Conservation (phyloP, 805 yeast genomes). For the Metschnikowia similis region DNA sequence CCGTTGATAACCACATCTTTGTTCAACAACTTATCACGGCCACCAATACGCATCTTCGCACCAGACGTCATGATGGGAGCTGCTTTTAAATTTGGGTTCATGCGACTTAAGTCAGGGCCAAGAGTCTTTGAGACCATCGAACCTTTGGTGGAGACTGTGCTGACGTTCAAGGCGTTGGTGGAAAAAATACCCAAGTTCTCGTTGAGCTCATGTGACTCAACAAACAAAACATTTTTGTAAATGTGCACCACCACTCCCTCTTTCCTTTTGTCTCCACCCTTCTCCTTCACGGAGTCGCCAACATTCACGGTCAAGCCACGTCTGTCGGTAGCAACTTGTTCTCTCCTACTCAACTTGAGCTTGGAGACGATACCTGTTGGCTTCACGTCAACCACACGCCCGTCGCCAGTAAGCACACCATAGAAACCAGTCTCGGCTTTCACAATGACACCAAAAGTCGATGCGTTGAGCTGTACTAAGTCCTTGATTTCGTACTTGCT, state of each 20-base stretch:
- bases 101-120: slow-evolving; percentile 67
- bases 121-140: slow-evolving; percentile 53
- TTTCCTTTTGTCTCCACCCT: slow-evolving; percentile 68
- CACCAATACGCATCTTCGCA: slow-evolving; percentile 51
- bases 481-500: slow-evolving; percentile 86
- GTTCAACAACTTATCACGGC: slow-evolving; percentile 77
- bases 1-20: slow-evolving; percentile 81
- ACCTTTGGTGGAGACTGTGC: slow-evolving; percentile 81
- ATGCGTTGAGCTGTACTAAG: slow-evolving; percentile 81
- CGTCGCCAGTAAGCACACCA: slow-evolving; percentile 76
- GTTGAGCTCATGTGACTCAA: slow-evolving; percentile 70
- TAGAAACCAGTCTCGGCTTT: slow-evolving; percentile 86
- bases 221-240: slow-evolving; percentile 72
- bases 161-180: slow-evolving; percentile 67
- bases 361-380: slow-evolving; percentile 83
- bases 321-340: slow-evolving; percentile 80
- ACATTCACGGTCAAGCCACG: slow-evolving; percentile 79
- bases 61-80: slow-evolving; percentile 40
- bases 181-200: slow-evolving; percentile 94
- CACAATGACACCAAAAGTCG: slow-evolving; percentile 82
- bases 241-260: slow-evolving; percentile 87
- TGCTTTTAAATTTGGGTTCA: slow-evolving; percentile 78
- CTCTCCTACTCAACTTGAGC: slow-evolving; percentile 57
- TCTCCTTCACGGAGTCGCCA: slow-evolving; percentile 91
- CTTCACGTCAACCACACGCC: slow-evolving; percentile 63